Evolutionary conservation across 768 basidiomycete genomes (phyloP), one percentile per base, ranked within the genome.

Genomic region (Mycena leptocephala): DNA sequence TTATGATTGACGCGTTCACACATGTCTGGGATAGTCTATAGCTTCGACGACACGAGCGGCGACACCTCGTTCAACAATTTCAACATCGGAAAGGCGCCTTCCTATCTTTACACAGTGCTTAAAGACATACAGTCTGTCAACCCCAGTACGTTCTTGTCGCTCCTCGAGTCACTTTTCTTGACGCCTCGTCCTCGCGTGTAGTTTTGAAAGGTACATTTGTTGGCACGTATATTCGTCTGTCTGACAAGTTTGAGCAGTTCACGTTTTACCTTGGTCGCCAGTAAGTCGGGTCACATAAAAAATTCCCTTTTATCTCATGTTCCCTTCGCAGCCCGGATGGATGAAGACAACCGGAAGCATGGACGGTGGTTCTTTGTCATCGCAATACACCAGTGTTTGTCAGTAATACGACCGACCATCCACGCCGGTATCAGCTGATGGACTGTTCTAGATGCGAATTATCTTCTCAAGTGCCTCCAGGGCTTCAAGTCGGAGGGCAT

Each of bases 201-300:
- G 75, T 76, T 64, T 10, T 76, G 48, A 84, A 81, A 33, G 80
- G 85, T 79, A 69, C 48, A 81, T 48, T 61, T 80, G 80, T 43
- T 14, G 62, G 24, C 9, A 18, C 9, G 22, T 64, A 37, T 46
- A n/a, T 64, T 35, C 20, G 46, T 43, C 46, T 51, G 11, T 37
- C 41, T 56, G 56, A 77, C 62, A n/a, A 6, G 8, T 58, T 37
- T 76, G 32, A 30, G 24, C 37, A 78, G 85, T 94, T 24, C 92
- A 94, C 75, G 75, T 94, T 8, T 65, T 93, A 20, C 93, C 95
- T 7, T 95, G 95, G 95, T 94, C 94, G 32, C 93, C 94, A 3
- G 94, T 94, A 81, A 75, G 90, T 84, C 30, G 8, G 11, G 24
- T 35, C 61, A 11, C n/a, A 13, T 14, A 7, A n/a, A 35, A 22